Conservation (phyloP, 441 rosid genomes). For the Adansonia gregorii region DNA sequence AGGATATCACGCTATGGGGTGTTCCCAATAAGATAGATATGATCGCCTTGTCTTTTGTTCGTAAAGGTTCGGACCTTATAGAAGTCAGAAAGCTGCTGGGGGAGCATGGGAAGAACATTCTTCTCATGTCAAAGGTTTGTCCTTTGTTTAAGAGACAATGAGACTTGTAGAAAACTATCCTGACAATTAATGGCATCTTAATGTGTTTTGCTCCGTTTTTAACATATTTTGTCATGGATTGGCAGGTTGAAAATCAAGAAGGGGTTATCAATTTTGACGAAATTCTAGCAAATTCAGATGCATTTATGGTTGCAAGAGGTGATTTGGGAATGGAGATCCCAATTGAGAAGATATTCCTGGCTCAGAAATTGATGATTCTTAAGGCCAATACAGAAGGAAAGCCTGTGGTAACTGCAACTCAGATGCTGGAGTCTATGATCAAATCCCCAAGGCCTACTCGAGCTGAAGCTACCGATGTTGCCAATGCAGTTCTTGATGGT, state of each 20-base stretch:
- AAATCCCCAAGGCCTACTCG: conserved; percentile 68
- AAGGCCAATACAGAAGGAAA: conserved; percentile 62
- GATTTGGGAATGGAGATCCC: conserved; percentile 81
- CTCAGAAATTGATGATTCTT: conserved; percentile 66
- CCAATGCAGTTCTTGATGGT: conserved; percentile 74
- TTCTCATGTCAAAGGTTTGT: conserved; percentile 65
- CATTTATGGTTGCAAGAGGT: conserved; percentile 82
- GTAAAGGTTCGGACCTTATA: conserved; percentile 56
- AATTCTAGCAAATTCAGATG: conserved; percentile 59
- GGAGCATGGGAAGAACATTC: conserved; percentile 47
- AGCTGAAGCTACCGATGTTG: conserved; percentile 77
- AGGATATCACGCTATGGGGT: conserved; percentile 61
- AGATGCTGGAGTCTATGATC: conserved; percentile 78
- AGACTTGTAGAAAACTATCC: neutral
- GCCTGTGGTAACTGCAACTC: conserved; percentile 72
- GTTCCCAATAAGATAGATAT: conserved; percentile 55
- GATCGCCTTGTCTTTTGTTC: conserved; percentile 54
- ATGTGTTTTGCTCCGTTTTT: neutral
- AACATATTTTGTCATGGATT: neutral
- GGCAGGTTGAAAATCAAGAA: conserved; percentile 65
- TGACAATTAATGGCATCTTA: neutral
- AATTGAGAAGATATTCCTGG: conserved; percentile 66
- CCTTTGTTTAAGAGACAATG: neutral
- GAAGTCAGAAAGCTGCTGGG: conserved; percentile 54
- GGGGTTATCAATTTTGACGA: conserved; percentile 59